Evolutionary conservation across 352 stramenopile genomes (phyloP).

Genomic region (Phytophthora tubulina): DNA sequence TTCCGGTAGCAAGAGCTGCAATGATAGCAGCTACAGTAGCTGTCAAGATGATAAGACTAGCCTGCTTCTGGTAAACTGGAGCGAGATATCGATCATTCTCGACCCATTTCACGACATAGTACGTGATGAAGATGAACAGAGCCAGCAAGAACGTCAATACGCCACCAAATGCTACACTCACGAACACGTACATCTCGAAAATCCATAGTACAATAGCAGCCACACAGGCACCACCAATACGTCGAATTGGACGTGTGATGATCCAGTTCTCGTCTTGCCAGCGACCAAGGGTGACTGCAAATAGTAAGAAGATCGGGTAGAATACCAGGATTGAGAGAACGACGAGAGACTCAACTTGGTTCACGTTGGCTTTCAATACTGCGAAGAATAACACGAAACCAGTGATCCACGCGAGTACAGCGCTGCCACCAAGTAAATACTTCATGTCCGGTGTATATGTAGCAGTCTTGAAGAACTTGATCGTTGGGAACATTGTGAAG

Average conservation of each 20-base stretch:
- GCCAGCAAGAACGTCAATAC: constrained; percentile 66
- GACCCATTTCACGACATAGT: constrained; percentile 86
- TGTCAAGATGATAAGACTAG: constrained; percentile 50
- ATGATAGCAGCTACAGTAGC: constrained; percentile 53
- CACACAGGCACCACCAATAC: constrained; percentile 32
- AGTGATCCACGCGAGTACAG: constrained; percentile 72
- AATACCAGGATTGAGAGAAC: constrained; percentile 81
- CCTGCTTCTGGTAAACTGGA: constrained; percentile 63
- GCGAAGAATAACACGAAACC: constrained; percentile 80
- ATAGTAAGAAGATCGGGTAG: constrained; percentile 84
- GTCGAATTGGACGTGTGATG: constrained; percentile 58
- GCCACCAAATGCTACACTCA: constrained; percentile 57
- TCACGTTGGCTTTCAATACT: constrained; percentile 66
- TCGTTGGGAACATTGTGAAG: constrained; percentile 75
- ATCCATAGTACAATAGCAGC: constrained; percentile 67
- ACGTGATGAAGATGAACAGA: constrained; percentile 78
- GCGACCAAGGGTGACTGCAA: constrained; percentile 75
- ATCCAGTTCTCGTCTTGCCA: constrained; percentile 83
- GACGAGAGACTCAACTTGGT: constrained; percentile 75
- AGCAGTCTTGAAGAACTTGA: constrained; percentile 86
- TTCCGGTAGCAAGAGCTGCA: constrained; percentile 53
- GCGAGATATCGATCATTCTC: constrained; percentile 87
- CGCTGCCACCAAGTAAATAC: constrained; percentile 57
- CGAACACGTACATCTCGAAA: constrained; percentile 84
- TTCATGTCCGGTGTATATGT: constrained; percentile 68